Conservation (phyloP, 805 yeast species). For the Diddensiella caesifluorescens region DNA sequence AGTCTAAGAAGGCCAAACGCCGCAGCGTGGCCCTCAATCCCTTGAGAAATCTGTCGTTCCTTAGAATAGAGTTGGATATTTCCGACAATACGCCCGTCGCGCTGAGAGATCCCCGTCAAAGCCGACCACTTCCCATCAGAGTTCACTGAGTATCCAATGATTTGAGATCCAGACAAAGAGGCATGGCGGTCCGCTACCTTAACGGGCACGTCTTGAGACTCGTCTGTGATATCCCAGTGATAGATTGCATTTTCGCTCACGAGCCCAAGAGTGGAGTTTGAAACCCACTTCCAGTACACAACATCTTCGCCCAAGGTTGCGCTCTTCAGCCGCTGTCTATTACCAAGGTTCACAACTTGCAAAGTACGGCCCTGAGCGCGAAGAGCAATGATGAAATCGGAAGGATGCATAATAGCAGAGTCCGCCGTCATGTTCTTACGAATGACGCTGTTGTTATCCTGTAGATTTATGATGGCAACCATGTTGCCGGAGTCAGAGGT, state of each 20-base stretch:
- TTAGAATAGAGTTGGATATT: constrained; percentile 89
- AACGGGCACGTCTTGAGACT: constrained; percentile 70
- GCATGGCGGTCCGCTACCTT: constrained; percentile 80
- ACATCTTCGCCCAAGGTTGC: constrained; percentile 83
- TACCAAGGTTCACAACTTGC: constrained; percentile 84
- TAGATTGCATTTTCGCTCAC: constrained; percentile 72
- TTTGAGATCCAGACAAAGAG: constrained; percentile 68
- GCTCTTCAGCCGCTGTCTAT: constrained; percentile 85
- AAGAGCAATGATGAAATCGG: constrained; percentile 80
- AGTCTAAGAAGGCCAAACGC: constrained; percentile 73
- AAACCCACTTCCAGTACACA: constrained; percentile 93
- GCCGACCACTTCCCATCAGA: constrained; percentile 87
- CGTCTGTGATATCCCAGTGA: constrained; percentile 80
- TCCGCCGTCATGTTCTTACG: constrained; percentile 96
- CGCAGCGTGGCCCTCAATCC: constrained; percentile 97
- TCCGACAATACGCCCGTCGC: constrained; percentile 90
- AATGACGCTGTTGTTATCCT: constrained; percentile 69
- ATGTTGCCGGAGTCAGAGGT: constrained; percentile 49
- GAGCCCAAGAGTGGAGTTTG: constrained; percentile 67
- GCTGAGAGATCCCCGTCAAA: constrained; percentile 90
- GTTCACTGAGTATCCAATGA: constrained; percentile 84
- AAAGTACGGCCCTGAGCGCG: constrained; percentile 95
- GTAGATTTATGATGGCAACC: constrained; percentile 87
- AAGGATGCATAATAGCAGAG: constrained; percentile 93
- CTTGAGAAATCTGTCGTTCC: constrained; percentile 88